A percentile compares a stretch with the other conserved stretches of the same genome.
These are phyloP conservation scores for Gymnopilus dilepis DNA, from an alignment of 768 basidiomycete species.

Conservation along the genomic window DNA sequence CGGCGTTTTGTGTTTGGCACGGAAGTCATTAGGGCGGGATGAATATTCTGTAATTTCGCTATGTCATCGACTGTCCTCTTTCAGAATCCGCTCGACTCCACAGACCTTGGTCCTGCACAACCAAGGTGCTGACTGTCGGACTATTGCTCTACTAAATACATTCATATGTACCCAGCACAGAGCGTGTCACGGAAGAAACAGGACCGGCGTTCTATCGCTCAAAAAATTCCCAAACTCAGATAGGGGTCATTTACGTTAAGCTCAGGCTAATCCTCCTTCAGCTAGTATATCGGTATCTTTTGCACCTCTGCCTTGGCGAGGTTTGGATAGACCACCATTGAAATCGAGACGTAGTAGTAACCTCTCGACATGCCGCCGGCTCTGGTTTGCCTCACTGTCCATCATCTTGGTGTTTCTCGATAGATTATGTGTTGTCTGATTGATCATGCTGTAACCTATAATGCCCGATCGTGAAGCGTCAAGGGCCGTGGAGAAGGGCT, in stretches of 20 bases:
- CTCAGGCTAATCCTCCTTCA: slow-evolving; percentile 39
- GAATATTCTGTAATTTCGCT: slow-evolving; percentile 21
- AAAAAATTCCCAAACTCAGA: slow-evolving; percentile 10
- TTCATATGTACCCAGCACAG: slow-evolving; percentile 11
- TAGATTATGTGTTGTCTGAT: slow-evolving; percentile 58
- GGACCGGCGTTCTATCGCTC: slow-evolving; percentile 9
- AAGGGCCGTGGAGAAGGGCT: slow-evolving; percentile 62
- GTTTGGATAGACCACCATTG: slow-evolving; percentile 74
- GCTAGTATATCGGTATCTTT: slow-evolving; percentile 45
- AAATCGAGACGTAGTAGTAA: slow-evolving; percentile 84
- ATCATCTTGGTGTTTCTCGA: slow-evolving; percentile 54
- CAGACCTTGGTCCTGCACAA: slow-evolving; percentile 16
- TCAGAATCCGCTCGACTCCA: slow-evolving; percentile 8
- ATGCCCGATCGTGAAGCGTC: slow-evolving; percentile 77
- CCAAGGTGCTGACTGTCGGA: neutral
- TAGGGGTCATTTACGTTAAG: slow-evolving; percentile 16
- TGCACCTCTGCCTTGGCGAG: slow-evolving; percentile 34
- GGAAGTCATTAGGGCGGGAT: slow-evolving; percentile 39
- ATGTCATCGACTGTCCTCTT: slow-evolving; percentile 28
- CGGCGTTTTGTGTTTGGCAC: slow-evolving; percentile 52
- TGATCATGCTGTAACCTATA: slow-evolving; percentile 58
- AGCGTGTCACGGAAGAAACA: slow-evolving; percentile 19
- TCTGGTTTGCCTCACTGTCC: slow-evolving; percentile 65
- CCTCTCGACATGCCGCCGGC: slow-evolving; percentile 82
- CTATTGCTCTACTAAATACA: slow-evolving; percentile 8